Percentiles rank a stretch among this genome's conserved stretches.
These are phyloP conservation scores for Phytophthora sp. DNA, from an alignment of 352 stramenopile species.

Conservation along the genomic window DNA sequence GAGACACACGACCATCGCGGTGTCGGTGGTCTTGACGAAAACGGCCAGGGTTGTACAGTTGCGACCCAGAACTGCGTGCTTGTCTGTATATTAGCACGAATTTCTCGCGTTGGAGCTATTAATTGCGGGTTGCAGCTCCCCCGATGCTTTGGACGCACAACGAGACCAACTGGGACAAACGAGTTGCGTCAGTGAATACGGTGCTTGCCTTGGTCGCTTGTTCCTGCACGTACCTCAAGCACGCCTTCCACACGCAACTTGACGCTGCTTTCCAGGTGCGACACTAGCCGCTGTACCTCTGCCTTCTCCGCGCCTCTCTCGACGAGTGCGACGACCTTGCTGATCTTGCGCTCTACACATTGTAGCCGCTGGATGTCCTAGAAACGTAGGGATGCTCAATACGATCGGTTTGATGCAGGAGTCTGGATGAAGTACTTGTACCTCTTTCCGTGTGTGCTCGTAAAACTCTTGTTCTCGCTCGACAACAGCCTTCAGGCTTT, in stretches of 20 bases:
- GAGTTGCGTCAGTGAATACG: not conserved
- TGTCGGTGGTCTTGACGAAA: slow-evolving; percentile 4
- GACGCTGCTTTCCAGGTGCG: slow-evolving; percentile 48
- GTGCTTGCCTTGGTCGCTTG: not conserved
- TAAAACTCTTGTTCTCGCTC: slow-evolving; percentile 41
- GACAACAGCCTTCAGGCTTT: slow-evolving; percentile 32
- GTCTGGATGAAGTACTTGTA: slow-evolving; percentile 33
- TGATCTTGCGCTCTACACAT: slow-evolving; percentile 43
- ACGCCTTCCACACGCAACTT: slow-evolving; percentile 59
- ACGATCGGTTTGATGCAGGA: not conserved
- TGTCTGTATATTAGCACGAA: not conserved
- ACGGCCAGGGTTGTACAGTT: too few relatives aligned
- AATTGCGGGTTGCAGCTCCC: not conserved
- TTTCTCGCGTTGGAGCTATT: too few relatives aligned
- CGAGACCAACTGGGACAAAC: slow-evolving; percentile 38
- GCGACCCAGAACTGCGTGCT: too few relatives aligned
- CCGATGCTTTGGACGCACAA: slow-evolving; percentile 40
- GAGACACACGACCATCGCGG: slow-evolving; percentile 8
- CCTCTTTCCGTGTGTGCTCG: slow-evolving; percentile 33
- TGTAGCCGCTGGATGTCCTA: slow-evolving; percentile 38
- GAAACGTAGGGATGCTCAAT: not conserved
- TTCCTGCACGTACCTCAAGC: slow-evolving; percentile 48
- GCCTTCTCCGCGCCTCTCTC: slow-evolving; percentile 40
- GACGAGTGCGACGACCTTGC: slow-evolving; percentile 39
- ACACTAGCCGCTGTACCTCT: slow-evolving; percentile 47